Percentiles rank a stretch among this genome's conserved stretches.
Evolutionary conservation across 73 alveolate genomes (phyloP).

Genomic region (Paramecium biaurelia): DNA sequence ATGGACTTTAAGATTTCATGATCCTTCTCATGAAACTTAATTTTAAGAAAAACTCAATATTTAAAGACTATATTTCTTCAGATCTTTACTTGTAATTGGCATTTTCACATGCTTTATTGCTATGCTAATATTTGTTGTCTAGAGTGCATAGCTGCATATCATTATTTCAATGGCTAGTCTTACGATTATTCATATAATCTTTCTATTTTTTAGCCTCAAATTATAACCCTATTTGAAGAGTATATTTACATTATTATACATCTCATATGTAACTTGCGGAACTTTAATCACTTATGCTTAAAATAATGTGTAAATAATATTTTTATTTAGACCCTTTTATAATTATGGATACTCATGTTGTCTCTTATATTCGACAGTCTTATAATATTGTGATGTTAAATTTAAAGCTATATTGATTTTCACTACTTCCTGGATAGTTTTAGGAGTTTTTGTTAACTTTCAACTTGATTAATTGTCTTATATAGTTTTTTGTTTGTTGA

Average conservation of each 20-base stretch:
- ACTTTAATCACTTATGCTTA: background rate
- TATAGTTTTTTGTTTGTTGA: background rate
- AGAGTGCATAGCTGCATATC: background rate
- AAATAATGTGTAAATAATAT: background rate
- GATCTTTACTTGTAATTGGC: background rate
- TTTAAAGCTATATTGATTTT: background rate
- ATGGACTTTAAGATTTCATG: background rate
- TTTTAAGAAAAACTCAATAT: background rate
- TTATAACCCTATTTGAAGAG: background rate
- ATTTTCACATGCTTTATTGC: background rate
- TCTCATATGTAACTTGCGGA: background rate
- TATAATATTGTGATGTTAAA: background rate
- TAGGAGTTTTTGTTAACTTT: background rate
- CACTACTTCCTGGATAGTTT: background rate
- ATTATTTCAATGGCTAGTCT: background rate
- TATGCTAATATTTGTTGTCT: background rate
- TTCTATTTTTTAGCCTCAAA: background rate
- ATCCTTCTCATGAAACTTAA: background rate
- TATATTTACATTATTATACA: background rate
- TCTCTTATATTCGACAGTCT: background rate
- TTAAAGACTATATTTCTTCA: background rate
- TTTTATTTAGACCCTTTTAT: background rate
- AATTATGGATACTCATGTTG: background rate
- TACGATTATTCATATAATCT: background rate
- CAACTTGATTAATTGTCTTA: background rate